Percentiles rank a stretch among this genome's conserved stretches.
These are phyloP conservation scores for Xanthoceras sorbifolium DNA, from an alignment of 345 rosid species.

Conservation along the genomic window DNA sequence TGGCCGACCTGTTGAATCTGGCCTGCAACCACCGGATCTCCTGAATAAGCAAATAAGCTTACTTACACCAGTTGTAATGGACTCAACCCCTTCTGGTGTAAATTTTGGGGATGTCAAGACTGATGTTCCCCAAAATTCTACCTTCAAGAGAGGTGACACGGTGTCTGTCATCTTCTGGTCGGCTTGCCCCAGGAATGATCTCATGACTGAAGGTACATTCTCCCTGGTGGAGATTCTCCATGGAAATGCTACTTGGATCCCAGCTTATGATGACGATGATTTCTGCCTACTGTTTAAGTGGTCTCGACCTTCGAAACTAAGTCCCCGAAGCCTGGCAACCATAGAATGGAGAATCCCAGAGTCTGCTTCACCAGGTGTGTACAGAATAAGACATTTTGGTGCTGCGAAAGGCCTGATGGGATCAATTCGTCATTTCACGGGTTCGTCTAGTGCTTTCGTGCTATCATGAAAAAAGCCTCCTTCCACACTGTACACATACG, in stretches of 20 bases:
- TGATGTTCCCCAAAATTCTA: conserved; percentile 75
- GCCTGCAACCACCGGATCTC: conserved; percentile 86
- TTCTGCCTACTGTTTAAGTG: conserved; percentile 86
- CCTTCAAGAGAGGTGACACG: conserved; percentile 66
- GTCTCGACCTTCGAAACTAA: conserved; percentile 76
- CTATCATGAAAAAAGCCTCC: conserved; percentile 39
- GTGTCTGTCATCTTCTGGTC: conserved; percentile 86
- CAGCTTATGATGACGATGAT: conserved; percentile 90
- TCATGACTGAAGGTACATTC: conserved; percentile 92
- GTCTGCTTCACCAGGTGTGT: conserved; percentile 71
- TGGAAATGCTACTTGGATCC: conserved; percentile 73
- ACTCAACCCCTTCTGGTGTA: conserved; percentile 61
- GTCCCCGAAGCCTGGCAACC: conserved; percentile 69
- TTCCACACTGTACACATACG: not conserved
- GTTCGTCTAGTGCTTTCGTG: conserved; percentile 77
- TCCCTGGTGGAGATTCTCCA: conserved; percentile 78
- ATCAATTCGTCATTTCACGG: conserved; percentile 59
- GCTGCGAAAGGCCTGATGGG: conserved; percentile 62
- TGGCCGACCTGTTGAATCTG: conserved; percentile 55
- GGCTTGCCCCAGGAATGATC: conserved; percentile 95
- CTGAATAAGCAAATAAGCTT: conserved; percentile 75
- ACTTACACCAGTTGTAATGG: conserved; percentile 88
- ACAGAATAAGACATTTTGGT: conserved; percentile 77
- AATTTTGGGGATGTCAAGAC: conserved; percentile 79
- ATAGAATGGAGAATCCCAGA: conserved; percentile 84